Base-by-base conservation (phyloP, 306 rosid species). In the Sechiopsis laciniata region DNA sequence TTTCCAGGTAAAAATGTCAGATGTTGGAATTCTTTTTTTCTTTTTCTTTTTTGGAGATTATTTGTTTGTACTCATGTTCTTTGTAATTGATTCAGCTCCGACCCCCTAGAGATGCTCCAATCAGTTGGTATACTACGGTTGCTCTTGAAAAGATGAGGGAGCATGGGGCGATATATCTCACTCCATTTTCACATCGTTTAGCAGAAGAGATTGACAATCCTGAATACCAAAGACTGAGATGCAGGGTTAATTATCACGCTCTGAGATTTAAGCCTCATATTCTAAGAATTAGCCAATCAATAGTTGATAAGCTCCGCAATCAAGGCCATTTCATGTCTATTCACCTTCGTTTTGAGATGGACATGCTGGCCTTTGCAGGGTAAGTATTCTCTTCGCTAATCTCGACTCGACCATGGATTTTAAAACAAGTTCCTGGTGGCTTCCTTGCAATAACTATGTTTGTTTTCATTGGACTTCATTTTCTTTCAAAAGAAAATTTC, bases 331-430 rank as follows among this genome's bases (percentile, higher is more conserved):
- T 86, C 81, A 91, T 95, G 87, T 95, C 99, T 69, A 95, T 95
- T 76, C 97, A 95, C 80, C 99, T 95, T 84, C 91, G 96, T 74
- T 95, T 95, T 80, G 99, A 95, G 88, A 91, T 95, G 97, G 99
- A 95, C 83, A 95, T 95, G 99, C 74, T 91, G 88, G 84, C 99
- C 80, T 95, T 95, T 85, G 99, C 99, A 63, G 99, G 99, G 97
- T 95, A 89, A 62, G 91, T 55, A 55, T 74, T 71, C 26, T 46
- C 77, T 70, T 51, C 22, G 15, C 20, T 64, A 37, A 37, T 37
- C 8, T 37, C 26, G 22, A 64, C 8, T 37, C 15, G 22, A 64
- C 20, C 10, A 17, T 32, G 50, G 14, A 15, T 4, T 52, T 51
- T 37, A 42, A 48, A 46, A 15, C 73, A 68, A 20, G 19, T 55